Percentiles rank a stretch among this genome's conserved stretches.
These are phyloP conservation scores for Crotalaria pallida DNA, from an alignment of 306 rosid species.

Conservation along the genomic window DNA sequence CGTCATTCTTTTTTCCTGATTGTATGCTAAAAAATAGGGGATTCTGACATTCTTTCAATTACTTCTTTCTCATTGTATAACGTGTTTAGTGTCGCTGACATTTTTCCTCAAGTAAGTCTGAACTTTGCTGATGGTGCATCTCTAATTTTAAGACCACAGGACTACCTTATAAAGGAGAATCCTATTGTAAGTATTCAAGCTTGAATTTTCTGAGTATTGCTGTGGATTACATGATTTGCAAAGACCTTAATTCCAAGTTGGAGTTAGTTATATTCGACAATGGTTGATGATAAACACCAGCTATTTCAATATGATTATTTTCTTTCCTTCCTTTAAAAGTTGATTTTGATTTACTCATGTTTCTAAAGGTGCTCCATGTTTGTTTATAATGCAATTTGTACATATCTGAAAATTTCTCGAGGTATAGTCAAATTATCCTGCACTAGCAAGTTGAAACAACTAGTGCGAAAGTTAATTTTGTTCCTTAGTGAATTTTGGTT, in stretches of 20 bases:
- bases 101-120: too few relatives aligned
- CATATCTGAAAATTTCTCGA: background rate
- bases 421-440: background rate
- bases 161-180: constrained; percentile 68
- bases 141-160: constrained; percentile 69
- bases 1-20: constrained; percentile 6
- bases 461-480: background rate
- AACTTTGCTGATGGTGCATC: constrained; percentile 85
- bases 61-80: constrained; percentile 1
- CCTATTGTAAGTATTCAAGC: constrained; percentile 50
- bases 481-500: background rate
- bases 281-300: background rate
- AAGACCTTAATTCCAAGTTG: background rate
- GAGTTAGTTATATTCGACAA: background rate
- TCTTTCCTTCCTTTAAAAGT: background rate
- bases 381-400: background rate
- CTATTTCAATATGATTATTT: background rate
- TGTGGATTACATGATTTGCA: background rate
- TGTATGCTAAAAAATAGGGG: background rate
- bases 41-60: constrained; percentile 23
- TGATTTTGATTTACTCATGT: background rate
- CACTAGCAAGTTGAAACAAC: constrained; percentile 5
- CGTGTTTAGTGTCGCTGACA: constrained; percentile 39
- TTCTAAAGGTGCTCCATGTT: background rate
- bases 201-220: background rate